Percentiles rank a stretch among this genome's conserved stretches.
Evolutionary conservation across 192 early-diverging fungal genomes (phyloP).

Genomic region (Rhizophagus clarus): DNA sequence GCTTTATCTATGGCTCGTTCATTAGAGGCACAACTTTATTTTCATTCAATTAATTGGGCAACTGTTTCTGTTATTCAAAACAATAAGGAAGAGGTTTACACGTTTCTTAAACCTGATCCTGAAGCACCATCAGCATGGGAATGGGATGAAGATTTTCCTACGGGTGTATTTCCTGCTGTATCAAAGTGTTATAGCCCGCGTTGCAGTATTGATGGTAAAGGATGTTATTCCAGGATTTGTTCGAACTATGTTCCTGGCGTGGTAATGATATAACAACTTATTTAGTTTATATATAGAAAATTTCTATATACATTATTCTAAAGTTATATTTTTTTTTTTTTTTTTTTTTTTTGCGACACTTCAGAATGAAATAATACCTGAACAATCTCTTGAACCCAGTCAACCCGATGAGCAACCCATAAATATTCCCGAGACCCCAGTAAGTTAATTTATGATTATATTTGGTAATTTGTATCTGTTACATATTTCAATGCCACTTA

Average conservation of each 20-base stretch:
- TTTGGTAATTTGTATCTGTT: not conserved
- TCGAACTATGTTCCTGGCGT: conserved; percentile 29
- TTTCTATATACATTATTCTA: not conserved
- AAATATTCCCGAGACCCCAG: not conserved
- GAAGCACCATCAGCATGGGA: conserved; percentile 1
- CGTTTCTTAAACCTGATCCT: conserved; percentile 22
- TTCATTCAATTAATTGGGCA: conserved; percentile 29
- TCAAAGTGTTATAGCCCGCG: conserved; percentile 31
- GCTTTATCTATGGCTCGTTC: conserved; percentile 31
- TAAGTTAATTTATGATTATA: not conserved
- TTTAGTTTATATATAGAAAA: no score
- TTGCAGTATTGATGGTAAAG: conserved; percentile 28
- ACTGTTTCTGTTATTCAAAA: conserved; percentile 12
- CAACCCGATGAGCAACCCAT: not conserved
- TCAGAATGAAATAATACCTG: not conserved
- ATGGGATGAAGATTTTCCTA: conserved; percentile 35
- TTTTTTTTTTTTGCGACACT: not conserved
- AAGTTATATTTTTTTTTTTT: not conserved
- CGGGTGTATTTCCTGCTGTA: conserved; percentile 30
- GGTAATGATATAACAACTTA: conserved; percentile 3
- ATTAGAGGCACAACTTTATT: conserved; percentile 32
- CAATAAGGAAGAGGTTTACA: conserved; percentile 23
- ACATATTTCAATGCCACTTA: not conserved
- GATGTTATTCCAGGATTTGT: conserved; percentile 33
- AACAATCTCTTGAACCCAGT: not conserved